These are phyloP conservation scores for Raphanus raphanistrum DNA, from an alignment of 345 rosid species.

Conservation along the genomic window DNA sequence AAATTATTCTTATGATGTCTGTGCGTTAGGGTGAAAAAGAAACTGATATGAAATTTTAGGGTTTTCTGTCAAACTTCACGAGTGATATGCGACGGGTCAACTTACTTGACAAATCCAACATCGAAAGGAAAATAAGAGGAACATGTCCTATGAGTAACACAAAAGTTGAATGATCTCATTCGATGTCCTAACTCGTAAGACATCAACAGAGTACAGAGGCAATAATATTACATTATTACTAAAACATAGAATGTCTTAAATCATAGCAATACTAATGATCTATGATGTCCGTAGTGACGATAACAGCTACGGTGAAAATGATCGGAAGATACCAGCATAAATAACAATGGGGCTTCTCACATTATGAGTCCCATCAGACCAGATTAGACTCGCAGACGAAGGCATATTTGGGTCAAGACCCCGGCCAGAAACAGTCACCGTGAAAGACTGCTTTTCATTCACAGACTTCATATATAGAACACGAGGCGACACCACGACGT, in stretches of 20 bases:
- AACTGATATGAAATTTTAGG: too few relatives aligned
- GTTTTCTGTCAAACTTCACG: too few relatives aligned
- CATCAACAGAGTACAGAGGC: neutral
- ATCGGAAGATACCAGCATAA: constrained; percentile 21
- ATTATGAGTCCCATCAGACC: constrained; percentile 40
- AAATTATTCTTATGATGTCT: too few relatives aligned
- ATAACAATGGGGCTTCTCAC: constrained; percentile 42
- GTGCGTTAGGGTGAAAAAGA: too few relatives aligned
- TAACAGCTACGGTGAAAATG: neutral
- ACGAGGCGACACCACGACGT: constrained; percentile 44
- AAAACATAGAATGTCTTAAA: neutral
- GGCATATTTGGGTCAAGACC: constrained; percentile 11
- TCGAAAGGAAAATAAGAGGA: neutral
- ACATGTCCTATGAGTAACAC: neutral
- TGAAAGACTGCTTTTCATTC: constrained; percentile 46
- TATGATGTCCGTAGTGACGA: neutral
- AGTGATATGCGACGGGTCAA: too few relatives aligned
- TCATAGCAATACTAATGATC: neutral
- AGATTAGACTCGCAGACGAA: constrained; percentile 34
- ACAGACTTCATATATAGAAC: constrained; percentile 38
- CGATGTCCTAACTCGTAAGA: neutral
- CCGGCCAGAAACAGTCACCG: constrained; percentile 37
- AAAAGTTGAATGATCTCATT: neutral
- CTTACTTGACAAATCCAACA: neutral
- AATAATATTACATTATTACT: too few relatives aligned